Percentiles rank a stretch among this genome's conserved stretches.
Conservation (phyloP, 106 monocot species). For the Hemerocallis citrina region DNA sequence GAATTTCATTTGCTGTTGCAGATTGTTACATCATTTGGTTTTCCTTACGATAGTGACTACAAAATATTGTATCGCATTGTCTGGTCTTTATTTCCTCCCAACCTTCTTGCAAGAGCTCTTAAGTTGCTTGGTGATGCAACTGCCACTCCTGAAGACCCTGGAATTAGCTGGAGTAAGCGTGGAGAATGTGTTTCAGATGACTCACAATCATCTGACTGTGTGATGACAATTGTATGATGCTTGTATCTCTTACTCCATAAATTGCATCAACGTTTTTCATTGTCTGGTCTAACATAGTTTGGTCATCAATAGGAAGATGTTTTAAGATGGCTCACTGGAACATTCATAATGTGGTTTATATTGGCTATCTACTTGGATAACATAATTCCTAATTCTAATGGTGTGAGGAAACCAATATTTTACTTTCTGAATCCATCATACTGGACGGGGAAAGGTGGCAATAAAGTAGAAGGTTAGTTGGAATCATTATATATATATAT, state of each 20-base stretch:
- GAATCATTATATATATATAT: neutral
- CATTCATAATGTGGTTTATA: constrained; percentile 76
- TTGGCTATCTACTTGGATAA: constrained; percentile 90
- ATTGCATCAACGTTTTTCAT: neutral
- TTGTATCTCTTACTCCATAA: too few relatives aligned
- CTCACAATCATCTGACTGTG: constrained; percentile 29
- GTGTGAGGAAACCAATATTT: constrained; percentile 72
- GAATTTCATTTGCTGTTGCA: constrained; percentile 32
- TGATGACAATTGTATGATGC: constrained; percentile 80
- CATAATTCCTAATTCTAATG: constrained; percentile 68
- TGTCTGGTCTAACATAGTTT: neutral
- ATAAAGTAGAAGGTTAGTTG: constrained; percentile 49
- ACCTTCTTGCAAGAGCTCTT: constrained; percentile 71
- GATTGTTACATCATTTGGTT: constrained; percentile 17
- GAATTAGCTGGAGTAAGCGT: constrained; percentile 63
- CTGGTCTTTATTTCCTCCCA: constrained; percentile 61
- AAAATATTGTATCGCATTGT: constrained; percentile 15
- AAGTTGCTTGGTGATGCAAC: constrained; percentile 59
- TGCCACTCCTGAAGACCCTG: constrained; percentile 45
- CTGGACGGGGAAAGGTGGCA: constrained; percentile 77
- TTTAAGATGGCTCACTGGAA: constrained; percentile 60
- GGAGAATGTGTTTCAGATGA: constrained; percentile 31
- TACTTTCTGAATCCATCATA: constrained; percentile 76
- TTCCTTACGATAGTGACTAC: constrained; percentile 10
- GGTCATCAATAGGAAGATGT: constrained; percentile 54